Percentiles rank a stretch among this genome's conserved stretches.
phyloP scores from a whole-genome alignment of 2,329 filamentous ascomycete species.

The Alternaria sp. region DNA sequence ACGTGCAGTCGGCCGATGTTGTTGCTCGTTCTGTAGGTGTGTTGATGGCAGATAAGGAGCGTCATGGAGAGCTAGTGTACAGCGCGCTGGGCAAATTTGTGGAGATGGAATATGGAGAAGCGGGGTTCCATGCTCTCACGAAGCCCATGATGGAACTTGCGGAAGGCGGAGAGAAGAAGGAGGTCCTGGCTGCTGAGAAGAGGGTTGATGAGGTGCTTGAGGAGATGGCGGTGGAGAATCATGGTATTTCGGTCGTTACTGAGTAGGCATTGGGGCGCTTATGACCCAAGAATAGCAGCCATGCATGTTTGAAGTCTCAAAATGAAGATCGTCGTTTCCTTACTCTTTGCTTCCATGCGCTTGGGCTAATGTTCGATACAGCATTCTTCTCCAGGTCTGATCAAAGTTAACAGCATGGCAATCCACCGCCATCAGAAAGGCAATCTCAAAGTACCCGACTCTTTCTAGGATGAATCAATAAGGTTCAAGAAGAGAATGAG shows the following conservation, averaged over 20 bases:
- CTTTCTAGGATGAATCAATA: background rate
- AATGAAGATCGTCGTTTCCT: background rate
- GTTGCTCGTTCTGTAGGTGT: slow-evolving; percentile 30
- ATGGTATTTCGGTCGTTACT: background rate
- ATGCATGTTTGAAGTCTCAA: background rate
- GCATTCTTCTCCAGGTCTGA: background rate
- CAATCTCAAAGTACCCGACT: background rate
- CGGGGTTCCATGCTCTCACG: slow-evolving; percentile 25
- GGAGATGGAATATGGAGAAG: slow-evolving; percentile 39
- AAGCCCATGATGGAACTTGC: slow-evolving; percentile 23
- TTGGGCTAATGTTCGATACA: background rate
- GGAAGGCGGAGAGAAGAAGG: slow-evolving; percentile 4
- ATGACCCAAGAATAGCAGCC: background rate
- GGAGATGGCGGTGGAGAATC: background rate
- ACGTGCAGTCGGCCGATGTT: slow-evolving; percentile 30
- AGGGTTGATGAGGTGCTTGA: background rate
- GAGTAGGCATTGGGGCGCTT: background rate
- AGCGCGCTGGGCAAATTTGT: slow-evolving; percentile 29
- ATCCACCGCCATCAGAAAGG: background rate
- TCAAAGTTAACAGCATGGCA: background rate
- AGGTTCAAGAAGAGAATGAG: background rate
- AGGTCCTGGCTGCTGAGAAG: background rate
- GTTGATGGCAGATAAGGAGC: slow-evolving; percentile 36
- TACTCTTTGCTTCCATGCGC: background rate
- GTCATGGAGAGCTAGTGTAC: slow-evolving; percentile 38